These are phyloP conservation scores for Pyrenula aspistea DNA, from an alignment of 495 filamentous ascomycete genomes.

Conservation along the genomic window DNA sequence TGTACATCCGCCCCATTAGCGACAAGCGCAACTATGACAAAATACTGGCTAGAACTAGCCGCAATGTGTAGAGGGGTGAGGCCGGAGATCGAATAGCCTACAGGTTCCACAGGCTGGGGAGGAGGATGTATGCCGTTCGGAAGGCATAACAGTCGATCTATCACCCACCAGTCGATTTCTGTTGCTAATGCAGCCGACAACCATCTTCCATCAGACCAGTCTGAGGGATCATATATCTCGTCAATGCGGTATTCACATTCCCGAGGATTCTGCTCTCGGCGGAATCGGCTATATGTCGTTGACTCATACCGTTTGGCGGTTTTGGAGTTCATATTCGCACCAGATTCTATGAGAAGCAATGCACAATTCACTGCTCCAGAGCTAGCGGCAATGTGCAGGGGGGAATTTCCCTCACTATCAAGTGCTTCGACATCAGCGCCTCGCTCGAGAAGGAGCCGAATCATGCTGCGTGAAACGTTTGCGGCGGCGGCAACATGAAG, in stretches of 20 bases:
- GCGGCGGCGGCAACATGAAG: neutral
- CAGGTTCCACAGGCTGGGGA: neutral
- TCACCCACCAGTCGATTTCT: neutral
- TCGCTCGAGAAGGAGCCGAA: constrained; percentile 1
- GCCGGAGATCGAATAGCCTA: neutral
- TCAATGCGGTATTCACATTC: neutral
- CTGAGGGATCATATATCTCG: neutral
- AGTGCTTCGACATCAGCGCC: neutral
- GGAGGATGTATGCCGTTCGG: neutral
- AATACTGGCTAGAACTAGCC: neutral
- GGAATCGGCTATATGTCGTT: neutral
- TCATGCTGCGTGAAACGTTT: neutral
- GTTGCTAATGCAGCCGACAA: neutral
- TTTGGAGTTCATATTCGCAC: neutral
- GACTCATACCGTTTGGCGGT: neutral
- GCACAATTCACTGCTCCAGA: neutral
- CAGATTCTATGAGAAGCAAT: neutral
- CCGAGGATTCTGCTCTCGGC: neutral
- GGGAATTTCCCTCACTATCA: neutral
- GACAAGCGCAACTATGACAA: neutral
- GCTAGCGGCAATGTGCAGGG: neutral
- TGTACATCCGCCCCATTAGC: neutral
- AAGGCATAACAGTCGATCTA: neutral
- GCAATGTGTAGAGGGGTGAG: neutral
- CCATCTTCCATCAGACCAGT: neutral